A percentile compares a stretch with the other conserved stretches of the same genome.
These are phyloP conservation scores for Fusarium buharicum DNA, from an alignment of 2,329 filamentous ascomycete genomes.

Conservation along the genomic window DNA sequence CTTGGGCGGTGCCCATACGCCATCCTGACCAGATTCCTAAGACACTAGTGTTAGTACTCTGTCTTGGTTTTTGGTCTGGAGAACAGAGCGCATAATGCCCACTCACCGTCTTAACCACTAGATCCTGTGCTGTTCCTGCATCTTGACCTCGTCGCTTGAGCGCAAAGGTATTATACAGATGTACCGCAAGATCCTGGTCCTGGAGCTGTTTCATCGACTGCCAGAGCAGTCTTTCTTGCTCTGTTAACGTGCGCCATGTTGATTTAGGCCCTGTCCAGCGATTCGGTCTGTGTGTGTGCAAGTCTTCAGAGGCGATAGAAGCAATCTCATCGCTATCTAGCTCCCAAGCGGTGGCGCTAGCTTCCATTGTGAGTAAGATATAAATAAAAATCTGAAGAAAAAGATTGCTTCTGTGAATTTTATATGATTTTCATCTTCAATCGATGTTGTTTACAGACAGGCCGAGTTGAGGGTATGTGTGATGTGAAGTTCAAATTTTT, in stretches of 20 bases:
- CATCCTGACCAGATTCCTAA: constrained; percentile 47
- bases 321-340: constrained; percentile 59
- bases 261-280: constrained; percentile 74
- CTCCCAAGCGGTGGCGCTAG: constrained; percentile 51
- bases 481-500: constrained; percentile 36
- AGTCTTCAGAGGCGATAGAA: constrained; percentile 60
- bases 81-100: too few species aligned
- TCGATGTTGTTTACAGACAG: neutral
- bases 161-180: constrained; percentile 81
- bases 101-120: constrained; percentile 48
- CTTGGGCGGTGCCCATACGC: constrained; percentile 63
- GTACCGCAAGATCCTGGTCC: constrained; percentile 74
- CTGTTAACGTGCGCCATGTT: constrained; percentile 73
- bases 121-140: constrained; percentile 41
- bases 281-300: constrained; percentile 69
- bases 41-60: constrained; percentile 2
- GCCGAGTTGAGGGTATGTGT: neutral
- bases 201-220: constrained; percentile 71
- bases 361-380: constrained; percentile 31
- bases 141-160: constrained; percentile 61
- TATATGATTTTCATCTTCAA: neutral
- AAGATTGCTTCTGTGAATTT: neutral
- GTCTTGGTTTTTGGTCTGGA: neutral
- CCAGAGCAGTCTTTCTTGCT: constrained; percentile 70
- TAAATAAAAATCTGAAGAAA: neutral